Evolutionary conservation across 192 early-diverging fungal species (phyloP), one percentile per base, ranked within the genome.

Genomic region (Backusella parvicylindrica): DNA sequence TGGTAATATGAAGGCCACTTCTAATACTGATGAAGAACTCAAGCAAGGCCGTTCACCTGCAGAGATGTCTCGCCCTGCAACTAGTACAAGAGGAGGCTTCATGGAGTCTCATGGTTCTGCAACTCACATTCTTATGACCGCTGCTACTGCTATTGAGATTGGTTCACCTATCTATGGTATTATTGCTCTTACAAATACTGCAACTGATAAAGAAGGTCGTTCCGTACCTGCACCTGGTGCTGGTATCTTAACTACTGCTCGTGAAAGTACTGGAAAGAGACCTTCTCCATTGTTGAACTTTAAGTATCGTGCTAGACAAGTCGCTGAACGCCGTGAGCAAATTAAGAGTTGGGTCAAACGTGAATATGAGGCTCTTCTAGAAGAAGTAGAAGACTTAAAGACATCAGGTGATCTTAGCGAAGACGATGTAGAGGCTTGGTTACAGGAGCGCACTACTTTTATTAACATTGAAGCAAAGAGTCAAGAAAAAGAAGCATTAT

Each of bases 1-100:
- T 80, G 94, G 92, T 77, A 93, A 95, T 87, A 98, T 98, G 95
- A 96, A 95, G 81, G 97, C 97, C 6, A 95, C 95, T 28, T 91
- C 89, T 78, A 95, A 94, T 79, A 82, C 92, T 35, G 82, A 89
- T 41, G 92, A 94, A n/a, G 97, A 98, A 80, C 84, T 94, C 66
- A 93, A 90, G 6, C 85, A 87, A 23, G 97, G 97, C 21, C 91
- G 97, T 72, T 91, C 92, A 2, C 92, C 94, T 15, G 70, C 83
- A 38, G 97, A 98, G 72, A 96, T 95, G 94, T 93, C 89, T 78
- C 90, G 97, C 21, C 97, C 97, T 68, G 90, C 94, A 26, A 94
- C 95, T 40, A 89, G 92, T 3, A 93, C 95, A 16, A 89, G 97
- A 41, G 85, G 80, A 75, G 97, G 97, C 31, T 96, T 98, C 86